A percentile compares a stretch with the other conserved stretches of the same genome.
Evolutionary conservation across 352 stramenopile genomes (phyloP).

Genomic region (Phytophthora fragariae): DNA sequence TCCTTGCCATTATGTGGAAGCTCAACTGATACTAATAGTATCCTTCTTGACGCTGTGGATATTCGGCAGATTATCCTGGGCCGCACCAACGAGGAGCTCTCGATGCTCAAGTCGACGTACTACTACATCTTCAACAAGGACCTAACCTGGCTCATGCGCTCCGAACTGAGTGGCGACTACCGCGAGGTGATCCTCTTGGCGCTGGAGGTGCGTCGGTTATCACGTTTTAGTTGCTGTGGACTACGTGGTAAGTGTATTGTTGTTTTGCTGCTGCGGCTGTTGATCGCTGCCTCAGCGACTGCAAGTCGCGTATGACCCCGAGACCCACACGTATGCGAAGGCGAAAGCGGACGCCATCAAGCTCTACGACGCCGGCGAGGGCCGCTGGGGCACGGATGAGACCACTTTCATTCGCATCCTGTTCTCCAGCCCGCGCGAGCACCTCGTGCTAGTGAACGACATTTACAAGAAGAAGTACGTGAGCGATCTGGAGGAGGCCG

Average conservation of each 20-base stretch:
- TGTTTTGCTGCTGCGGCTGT: not conserved
- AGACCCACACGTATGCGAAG: slow-evolving; percentile 63
- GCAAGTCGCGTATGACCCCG: slow-evolving; percentile 54
- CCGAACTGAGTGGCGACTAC: slow-evolving; percentile 75
- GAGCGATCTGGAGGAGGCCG: slow-evolving; percentile 59
- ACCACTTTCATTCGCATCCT: slow-evolving; percentile 68
- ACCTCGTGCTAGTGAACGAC: slow-evolving; percentile 66
- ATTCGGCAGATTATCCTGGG: slow-evolving; percentile 63
- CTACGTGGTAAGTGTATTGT: not conserved
- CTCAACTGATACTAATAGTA: not conserved
- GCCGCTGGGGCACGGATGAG: slow-evolving; percentile 81
- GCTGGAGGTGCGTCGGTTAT: slow-evolving; percentile 49
- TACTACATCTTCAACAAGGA: slow-evolving; percentile 83
- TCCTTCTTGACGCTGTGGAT: not conserved
- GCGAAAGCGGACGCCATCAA: slow-evolving; percentile 64
- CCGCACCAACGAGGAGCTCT: slow-evolving; percentile 77
- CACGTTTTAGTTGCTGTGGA: not conserved
- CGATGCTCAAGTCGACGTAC: slow-evolving; percentile 79
- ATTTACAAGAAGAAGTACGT: slow-evolving; percentile 78
- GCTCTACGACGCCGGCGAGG: slow-evolving; percentile 77
- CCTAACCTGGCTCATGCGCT: slow-evolving; percentile 66
- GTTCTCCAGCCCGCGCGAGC: slow-evolving; percentile 65
- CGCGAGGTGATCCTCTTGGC: slow-evolving; percentile 69
- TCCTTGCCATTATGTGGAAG: too few species aligned
- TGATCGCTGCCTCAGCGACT: slow-evolving; percentile 26